A percentile compares a stretch with the other conserved stretches of the same genome.
These are phyloP conservation scores for Volvox africanus DNA, from an alignment of 139 green algal species.

Conservation along the genomic window DNA sequence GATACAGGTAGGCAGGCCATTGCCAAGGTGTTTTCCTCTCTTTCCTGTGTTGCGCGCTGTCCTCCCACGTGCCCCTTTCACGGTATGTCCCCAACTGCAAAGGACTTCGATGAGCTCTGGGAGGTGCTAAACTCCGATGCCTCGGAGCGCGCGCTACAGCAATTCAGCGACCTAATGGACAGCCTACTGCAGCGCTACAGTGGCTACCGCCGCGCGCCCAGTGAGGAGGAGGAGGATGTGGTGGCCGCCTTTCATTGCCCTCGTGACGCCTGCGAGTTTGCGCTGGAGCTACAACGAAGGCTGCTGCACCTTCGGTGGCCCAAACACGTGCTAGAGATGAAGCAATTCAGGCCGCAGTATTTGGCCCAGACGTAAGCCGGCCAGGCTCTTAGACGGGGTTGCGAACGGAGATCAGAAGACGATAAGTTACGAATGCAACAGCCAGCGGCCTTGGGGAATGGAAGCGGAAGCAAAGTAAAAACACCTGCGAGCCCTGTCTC, in stretches of 20 bases:
- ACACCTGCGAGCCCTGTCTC: no score
- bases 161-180: constrained; percentile 11
- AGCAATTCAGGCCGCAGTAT: constrained; percentile 40
- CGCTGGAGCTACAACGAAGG: constrained; percentile 40
- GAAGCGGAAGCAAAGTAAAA: no score
- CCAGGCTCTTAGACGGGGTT: no score
- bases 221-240: constrained; percentile 36
- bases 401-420: no score
- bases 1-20: constrained; percentile 1
- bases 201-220: constrained; percentile 17
- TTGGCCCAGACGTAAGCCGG: constrained; percentile 12
- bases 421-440: no score
- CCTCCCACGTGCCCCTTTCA: no score
- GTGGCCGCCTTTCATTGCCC: constrained; percentile 43
- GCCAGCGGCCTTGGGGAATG: no score
- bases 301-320: constrained; percentile 36
- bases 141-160: constrained; percentile 11
- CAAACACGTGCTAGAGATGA: constrained; percentile 29
- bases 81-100: background rate
- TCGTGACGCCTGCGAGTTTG: constrained; percentile 39
- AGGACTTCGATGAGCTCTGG: constrained; percentile 51
- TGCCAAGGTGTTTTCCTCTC: background rate
- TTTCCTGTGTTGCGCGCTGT: background rate
- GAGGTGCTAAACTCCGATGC: constrained; percentile 37
- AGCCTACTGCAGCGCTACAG: constrained; percentile 7